Evolutionary conservation across 805 yeast species (phyloP).

Genomic region (Brettanomyces nanus): DNA sequence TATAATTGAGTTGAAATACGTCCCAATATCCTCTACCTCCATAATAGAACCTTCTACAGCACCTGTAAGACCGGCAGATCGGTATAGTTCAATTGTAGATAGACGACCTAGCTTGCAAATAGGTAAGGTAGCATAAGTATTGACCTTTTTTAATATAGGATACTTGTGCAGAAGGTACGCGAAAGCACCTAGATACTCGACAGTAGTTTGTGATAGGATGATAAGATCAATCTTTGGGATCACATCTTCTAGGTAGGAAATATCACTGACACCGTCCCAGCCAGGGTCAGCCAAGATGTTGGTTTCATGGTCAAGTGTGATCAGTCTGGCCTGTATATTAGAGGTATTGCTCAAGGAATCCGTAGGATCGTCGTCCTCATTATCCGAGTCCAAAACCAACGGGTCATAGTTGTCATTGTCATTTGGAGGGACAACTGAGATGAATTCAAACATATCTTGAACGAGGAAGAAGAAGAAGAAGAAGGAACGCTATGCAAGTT

Average conservation of each 20-base stretch:
- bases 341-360: slow-evolving; percentile 8
- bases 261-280: slow-evolving; percentile 51
- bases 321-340: slow-evolving; percentile 27
- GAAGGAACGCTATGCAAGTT: too few relatives aligned
- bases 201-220: slow-evolving; percentile 79
- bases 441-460: slow-evolving; percentile 17
- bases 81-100: slow-evolving; percentile 74
- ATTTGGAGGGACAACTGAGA: slow-evolving; percentile 14
- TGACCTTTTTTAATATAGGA: slow-evolving; percentile 54
- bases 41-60: slow-evolving; percentile 50
- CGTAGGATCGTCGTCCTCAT: slow-evolving; percentile 11
- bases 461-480: too few relatives aligned
- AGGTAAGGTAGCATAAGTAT: slow-evolving; percentile 86
- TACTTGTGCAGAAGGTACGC: slow-evolving; percentile 53
- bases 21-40: slow-evolving; percentile 70
- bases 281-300: slow-evolving; percentile 64
- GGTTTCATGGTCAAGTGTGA: slow-evolving; percentile 48
- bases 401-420: slow-evolving; percentile 6
- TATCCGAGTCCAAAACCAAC: not conserved
- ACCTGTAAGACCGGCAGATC: slow-evolving; percentile 68
- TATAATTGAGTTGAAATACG: slow-evolving; percentile 62
- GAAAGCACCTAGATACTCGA: slow-evolving; percentile 74
- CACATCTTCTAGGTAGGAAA: slow-evolving; percentile 34
- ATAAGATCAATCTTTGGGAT: slow-evolving; percentile 53
- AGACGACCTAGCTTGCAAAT: slow-evolving; percentile 79